Conservation (phyloP, 2,329 filamentous ascomycete species). For the Fusarium cyanostomum region DNA sequence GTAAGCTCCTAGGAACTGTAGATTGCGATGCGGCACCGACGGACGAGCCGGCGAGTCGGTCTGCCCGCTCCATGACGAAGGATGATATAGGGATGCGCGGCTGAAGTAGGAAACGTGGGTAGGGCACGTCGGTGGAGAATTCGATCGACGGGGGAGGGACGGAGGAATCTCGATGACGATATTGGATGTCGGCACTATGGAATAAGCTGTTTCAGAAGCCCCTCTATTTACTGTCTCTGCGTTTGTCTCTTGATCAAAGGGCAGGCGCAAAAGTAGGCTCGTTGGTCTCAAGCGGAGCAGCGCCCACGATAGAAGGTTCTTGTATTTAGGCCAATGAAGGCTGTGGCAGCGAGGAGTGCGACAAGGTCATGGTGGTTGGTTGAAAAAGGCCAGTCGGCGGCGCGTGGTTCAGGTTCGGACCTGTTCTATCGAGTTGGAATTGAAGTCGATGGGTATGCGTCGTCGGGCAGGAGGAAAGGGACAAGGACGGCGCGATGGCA, state of each 20-base stretch:
- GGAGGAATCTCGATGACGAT: constrained; percentile 34
- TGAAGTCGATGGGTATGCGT: constrained; percentile 5
- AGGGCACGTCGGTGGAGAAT: constrained; percentile 34
- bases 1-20: constrained; percentile 48
- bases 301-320: constrained; percentile 27
- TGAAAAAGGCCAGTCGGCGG: constrained; percentile 36
- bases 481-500: neutral
- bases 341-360: constrained; percentile 43
- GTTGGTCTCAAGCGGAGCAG: constrained; percentile 37
- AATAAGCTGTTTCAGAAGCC: constrained; percentile 46
- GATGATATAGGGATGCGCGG: constrained; percentile 27
- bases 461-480: constrained; percentile 2
- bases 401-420: constrained; percentile 33
- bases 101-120: constrained; percentile 32
- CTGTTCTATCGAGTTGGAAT: constrained; percentile 15
- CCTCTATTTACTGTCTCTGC: constrained; percentile 39
- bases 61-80: constrained; percentile 49
- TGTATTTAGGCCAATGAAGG: constrained; percentile 45
- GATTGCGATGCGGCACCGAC: constrained; percentile 38
- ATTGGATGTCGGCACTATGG: constrained; percentile 35
- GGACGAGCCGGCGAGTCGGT: constrained; percentile 44
- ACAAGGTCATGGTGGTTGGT: constrained; percentile 46
- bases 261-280: constrained; percentile 32
- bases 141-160: constrained; percentile 29
- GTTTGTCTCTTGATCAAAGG: constrained; percentile 35